Conservation (phyloP, 495 filamentous ascomycete species). For the Penicillium fimorum region DNA sequence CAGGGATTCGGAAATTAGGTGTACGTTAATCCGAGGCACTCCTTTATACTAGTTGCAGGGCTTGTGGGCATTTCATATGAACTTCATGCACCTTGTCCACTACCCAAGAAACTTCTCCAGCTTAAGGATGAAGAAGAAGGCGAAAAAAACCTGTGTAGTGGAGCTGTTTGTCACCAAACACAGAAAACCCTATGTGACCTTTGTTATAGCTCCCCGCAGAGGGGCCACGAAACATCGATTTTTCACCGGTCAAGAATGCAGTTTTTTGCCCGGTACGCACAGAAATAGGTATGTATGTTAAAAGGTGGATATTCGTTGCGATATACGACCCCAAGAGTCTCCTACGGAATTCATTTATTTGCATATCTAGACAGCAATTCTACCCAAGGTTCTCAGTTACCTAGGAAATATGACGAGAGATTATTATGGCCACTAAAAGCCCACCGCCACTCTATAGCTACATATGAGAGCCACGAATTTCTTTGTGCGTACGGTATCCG, state of each 20-base stretch:
- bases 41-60: background rate
- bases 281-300: background rate
- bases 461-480: constrained; percentile 4
- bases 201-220: constrained; percentile 24
- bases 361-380: background rate
- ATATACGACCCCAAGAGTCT: background rate
- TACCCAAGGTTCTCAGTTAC: background rate
- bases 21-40: constrained; percentile 1
- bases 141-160: constrained; percentile 22
- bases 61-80: constrained; percentile 4
- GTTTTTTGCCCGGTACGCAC: constrained; percentile 4
- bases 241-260: constrained; percentile 27
- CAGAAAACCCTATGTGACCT: constrained; percentile 21
- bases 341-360: background rate
- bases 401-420: background rate
- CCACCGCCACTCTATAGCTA: background rate
- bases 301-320: background rate
- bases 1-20: constrained; percentile 8
- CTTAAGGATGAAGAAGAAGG: constrained; percentile 26
- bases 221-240: constrained; percentile 22
- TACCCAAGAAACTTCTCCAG: constrained; percentile 20
- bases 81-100: constrained; percentile 26
- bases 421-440: background rate
- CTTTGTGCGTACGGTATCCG: constrained; percentile 25
- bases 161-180: constrained; percentile 21